These are phyloP conservation scores for Fusarium aywerte DNA, from an alignment of 2,329 filamentous ascomycete genomes.

Conservation along the genomic window DNA sequence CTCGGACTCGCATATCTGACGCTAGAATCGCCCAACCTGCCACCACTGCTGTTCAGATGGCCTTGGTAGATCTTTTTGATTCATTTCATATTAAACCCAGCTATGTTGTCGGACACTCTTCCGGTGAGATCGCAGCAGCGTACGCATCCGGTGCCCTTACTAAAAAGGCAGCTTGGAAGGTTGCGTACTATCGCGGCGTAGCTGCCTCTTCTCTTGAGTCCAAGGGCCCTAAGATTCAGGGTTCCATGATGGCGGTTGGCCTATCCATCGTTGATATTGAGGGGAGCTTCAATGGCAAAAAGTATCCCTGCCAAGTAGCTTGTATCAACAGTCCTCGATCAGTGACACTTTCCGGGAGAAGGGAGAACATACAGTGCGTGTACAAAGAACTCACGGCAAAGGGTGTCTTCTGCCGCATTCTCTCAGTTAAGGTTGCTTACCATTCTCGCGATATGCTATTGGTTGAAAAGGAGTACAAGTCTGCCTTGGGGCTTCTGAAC, in stretches of 20 bases:
- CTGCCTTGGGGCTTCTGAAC: conserved; percentile 43
- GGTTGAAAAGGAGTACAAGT: conserved; percentile 52
- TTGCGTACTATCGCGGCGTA: conserved; percentile 56
- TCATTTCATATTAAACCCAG: conserved; percentile 49
- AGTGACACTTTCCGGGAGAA: conserved; percentile 57
- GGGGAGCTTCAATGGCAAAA: conserved; percentile 41
- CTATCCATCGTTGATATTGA: conserved; percentile 47
- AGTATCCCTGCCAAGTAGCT: conserved; percentile 51
- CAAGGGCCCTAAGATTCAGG: conserved; percentile 47
- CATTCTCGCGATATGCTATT: conserved; percentile 58
- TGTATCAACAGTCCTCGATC: conserved; percentile 59
- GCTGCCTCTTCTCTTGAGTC: conserved; percentile 47
- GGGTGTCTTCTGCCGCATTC: conserved; percentile 50
- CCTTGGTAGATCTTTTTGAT: conserved; percentile 54
- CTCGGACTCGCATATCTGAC: conserved; percentile 47
- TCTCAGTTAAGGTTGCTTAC: conserved; percentile 56
- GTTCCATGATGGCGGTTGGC: conserved; percentile 57
- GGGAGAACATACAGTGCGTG: conserved; percentile 48
- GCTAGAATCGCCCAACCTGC: conserved; percentile 55
- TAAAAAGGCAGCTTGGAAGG: conserved; percentile 53
- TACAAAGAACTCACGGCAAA: conserved; percentile 47
- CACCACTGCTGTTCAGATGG: conserved; percentile 57
- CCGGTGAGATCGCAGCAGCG: conserved; percentile 60
- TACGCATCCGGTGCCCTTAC: conserved; percentile 54
- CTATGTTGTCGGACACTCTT: conserved; percentile 58